A percentile compares a stretch with the other conserved stretches of the same genome.
Conservation (phyloP, 768 basidiomycete genomes). For the Lactifluus hygrophoroides region DNA sequence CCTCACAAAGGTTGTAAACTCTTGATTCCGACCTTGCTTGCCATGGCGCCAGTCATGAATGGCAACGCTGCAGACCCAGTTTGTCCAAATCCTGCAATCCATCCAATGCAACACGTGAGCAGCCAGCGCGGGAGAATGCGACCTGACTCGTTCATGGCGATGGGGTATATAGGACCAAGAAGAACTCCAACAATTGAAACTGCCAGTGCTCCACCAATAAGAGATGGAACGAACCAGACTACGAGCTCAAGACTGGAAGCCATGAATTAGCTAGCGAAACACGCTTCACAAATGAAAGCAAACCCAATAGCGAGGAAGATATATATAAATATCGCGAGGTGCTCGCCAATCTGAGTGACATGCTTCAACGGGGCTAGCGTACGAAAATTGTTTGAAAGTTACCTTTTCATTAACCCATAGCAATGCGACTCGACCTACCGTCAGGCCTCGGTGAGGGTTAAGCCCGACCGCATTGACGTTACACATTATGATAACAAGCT, state of each 20-base stretch:
- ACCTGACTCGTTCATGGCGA: conserved; percentile 34
- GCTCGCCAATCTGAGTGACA: conserved; percentile 29
- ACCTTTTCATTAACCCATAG: conserved; percentile 43
- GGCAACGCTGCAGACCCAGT: conserved; percentile 44
- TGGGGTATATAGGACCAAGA: conserved; percentile 41
- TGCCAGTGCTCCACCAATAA: conserved; percentile 46
- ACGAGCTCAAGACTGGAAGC: conserved; percentile 40
- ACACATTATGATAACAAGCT: neutral
- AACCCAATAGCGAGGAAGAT: conserved; percentile 31
- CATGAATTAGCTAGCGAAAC: neutral
- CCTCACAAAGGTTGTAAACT: conserved; percentile 44
- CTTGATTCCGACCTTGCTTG: conserved; percentile 34
- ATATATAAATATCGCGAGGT: conserved; percentile 31
- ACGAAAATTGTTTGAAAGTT: neutral
- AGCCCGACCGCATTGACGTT: neutral
- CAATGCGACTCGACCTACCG: conserved; percentile 43
- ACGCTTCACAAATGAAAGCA: conserved; percentile 6
- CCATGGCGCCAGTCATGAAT: conserved; percentile 41
- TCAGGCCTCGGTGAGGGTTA: conserved; percentile 30
- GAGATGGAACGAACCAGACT: conserved; percentile 48
- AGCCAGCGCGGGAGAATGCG: conserved; percentile 39
- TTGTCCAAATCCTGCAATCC: conserved; percentile 45
- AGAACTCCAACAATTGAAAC: conserved; percentile 47
- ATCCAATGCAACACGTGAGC: conserved; percentile 36
- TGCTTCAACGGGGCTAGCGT: neutral